Evolutionary conservation across 345 rosid genomes (phyloP), one percentile per base, ranked within the genome.

Genomic region (Mangifera indica): DNA sequence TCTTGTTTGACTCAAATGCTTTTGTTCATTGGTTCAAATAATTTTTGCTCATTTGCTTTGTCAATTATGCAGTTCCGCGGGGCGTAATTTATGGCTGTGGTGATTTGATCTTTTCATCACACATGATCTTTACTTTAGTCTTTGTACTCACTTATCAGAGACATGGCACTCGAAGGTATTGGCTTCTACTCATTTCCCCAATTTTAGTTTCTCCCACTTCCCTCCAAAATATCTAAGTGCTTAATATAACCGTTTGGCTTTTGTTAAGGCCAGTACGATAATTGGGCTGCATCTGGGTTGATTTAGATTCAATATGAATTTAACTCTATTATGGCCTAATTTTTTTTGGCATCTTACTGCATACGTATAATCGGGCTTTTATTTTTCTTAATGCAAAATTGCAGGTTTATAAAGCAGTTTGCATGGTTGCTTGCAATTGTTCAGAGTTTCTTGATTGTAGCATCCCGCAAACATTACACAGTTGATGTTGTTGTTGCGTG

Each of bases 401-500:
- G 67, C 79, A 96, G 99, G 88, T 91, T 79, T 71, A 80, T 96
- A 80, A 93, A 93, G 92, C 95, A 88, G 42, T 51, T 84, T 66
- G 99, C 87, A 11, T 96, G 99, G 98, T 74, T 86, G 75, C 70
- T 70, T 76, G 99, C 97, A 49, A 74, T 87, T n/a, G 70, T 86
- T 77, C 99, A 89, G 85, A 96, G 99, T 84, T 80, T 93, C 68
- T 76, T 96, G 84, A 96, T 96, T 52, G 67, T 96, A 63, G 98
- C 99, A 21, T 96, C 99, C 40, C 91, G 98, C 78, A 96, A 96
- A 81, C 99, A 96, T 87, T 96, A 96, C 87, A 87, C 92, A 0
- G 98, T 93, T 9, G 99, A 96, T 45, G 87, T 96, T 0, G 96
- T 93, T 63, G 99, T 96, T 78, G 99, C 99, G 21, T 93, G 99